phyloP scores from a whole-genome alignment of 1,139 yeast species.

The Pichia sp. region DNA sequence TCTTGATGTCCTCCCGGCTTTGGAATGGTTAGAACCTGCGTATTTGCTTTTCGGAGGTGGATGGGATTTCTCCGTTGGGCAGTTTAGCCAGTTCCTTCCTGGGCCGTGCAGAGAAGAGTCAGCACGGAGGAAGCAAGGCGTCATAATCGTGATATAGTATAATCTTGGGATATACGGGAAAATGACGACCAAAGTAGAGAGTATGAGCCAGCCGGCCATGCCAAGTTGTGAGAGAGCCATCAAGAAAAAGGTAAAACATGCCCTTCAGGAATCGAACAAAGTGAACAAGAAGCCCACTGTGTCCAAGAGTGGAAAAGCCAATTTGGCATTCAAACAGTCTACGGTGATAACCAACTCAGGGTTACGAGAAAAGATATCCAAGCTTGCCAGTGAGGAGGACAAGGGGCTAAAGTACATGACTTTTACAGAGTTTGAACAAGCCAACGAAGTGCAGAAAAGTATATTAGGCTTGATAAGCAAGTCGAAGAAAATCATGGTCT shows the following conservation, averaged over 20 bases:
- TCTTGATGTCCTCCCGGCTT: background rate
- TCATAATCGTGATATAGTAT: too few relatives aligned
- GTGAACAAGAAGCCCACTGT: background rate
- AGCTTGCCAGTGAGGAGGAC: slow-evolving; percentile 6
- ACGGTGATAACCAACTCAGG: slow-evolving; percentile 3
- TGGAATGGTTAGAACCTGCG: too few relatives aligned
- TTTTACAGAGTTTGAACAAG: slow-evolving; percentile 9
- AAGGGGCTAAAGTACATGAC: slow-evolving; percentile 11
- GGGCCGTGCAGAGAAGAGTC: too few relatives aligned
- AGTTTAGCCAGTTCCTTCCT: too few relatives aligned
- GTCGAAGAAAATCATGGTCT: slow-evolving; percentile 47
- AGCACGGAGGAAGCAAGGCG: too few relatives aligned
- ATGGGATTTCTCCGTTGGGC: too few relatives aligned
- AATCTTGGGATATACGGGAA: too few relatives aligned
- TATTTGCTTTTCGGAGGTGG: too few relatives aligned
- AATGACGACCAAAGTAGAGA: background rate
- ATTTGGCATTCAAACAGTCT: background rate
- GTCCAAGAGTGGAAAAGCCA: background rate
- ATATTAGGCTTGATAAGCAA: slow-evolving; percentile 21
- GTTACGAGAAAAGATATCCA: slow-evolving; percentile 10
- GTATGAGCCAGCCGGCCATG: background rate
- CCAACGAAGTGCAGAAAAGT: background rate
- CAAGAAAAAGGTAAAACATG: background rate
- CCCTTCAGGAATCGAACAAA: background rate
- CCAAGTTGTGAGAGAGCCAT: background rate